Percentiles rank a stretch among this genome's conserved stretches.
phyloP scores from a whole-genome alignment of 2,329 filamentous ascomycete species.

The Aphanocladium album region DNA sequence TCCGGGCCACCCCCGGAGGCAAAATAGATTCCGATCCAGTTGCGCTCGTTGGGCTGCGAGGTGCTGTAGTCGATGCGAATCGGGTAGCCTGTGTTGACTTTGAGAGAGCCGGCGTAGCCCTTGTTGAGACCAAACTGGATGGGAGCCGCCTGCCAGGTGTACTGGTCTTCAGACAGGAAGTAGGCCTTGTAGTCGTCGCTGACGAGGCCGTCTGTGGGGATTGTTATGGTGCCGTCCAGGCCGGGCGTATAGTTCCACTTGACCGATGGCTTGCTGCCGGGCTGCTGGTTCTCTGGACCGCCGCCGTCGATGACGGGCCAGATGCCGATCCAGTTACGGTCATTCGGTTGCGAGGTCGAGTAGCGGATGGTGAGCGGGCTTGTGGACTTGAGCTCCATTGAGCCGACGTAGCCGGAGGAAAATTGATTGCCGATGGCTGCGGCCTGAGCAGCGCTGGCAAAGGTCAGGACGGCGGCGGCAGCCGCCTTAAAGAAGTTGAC shows the following conservation, averaged over 20 bases:
- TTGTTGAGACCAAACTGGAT: constrained; percentile 1
- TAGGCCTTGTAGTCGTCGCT: constrained; percentile 11
- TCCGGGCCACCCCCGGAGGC: constrained; percentile 11
- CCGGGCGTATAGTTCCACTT: constrained; percentile 5
- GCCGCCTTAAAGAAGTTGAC: constrained; percentile 8
- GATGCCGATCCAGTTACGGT: constrained; percentile 13
- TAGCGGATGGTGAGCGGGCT: constrained; percentile 10
- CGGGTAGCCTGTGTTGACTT: background rate
- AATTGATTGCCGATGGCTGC: constrained; percentile 7
- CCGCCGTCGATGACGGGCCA: constrained; percentile 5
- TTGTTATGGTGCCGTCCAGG: background rate
- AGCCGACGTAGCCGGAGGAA: background rate
- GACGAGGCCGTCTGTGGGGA: constrained; percentile 5
- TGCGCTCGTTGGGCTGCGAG: background rate
- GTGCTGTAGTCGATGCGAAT: constrained; percentile 9
- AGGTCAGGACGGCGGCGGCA: background rate
- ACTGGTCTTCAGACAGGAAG: constrained; percentile 7
- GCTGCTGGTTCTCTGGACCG: constrained; percentile 8
- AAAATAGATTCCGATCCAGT: constrained; percentile 13
- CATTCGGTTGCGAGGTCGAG: constrained; percentile 11
- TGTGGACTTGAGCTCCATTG: background rate
- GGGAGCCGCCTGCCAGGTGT: constrained; percentile 7
- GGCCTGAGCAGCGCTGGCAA: background rate
- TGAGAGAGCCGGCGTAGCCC: background rate
- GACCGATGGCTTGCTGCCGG: background rate